Percentiles rank a stretch among this genome's conserved stretches.
Conservation (phyloP, 2,329 filamentous ascomycete genomes). For the Aspergillus tubingensis region DNA sequence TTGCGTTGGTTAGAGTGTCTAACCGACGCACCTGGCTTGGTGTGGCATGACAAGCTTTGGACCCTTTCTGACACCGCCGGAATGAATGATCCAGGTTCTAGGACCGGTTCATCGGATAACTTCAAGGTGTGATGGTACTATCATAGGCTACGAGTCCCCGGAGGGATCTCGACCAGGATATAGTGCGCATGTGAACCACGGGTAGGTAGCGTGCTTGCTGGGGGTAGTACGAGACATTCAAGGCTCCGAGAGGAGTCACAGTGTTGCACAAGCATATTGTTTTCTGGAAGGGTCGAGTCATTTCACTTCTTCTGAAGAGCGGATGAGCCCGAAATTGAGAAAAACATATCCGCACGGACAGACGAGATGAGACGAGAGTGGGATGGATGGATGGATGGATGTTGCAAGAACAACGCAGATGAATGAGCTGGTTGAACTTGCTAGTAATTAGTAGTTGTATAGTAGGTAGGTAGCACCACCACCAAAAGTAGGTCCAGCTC, state of each 20-base stretch:
- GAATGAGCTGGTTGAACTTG: not conserved
- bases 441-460: not conserved
- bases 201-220: not conserved
- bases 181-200: not conserved
- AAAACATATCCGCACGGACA: not conserved
- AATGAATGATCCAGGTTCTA: not conserved
- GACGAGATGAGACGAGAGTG: not conserved
- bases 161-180: not conserved
- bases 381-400: constrained; percentile 1
- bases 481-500: not conserved
- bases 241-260: not conserved
- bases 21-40: not conserved
- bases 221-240: not conserved
- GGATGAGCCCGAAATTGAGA: not conserved
- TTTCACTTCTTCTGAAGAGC: not conserved
- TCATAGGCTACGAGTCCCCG: not conserved
- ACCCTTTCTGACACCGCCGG: constrained; percentile 6
- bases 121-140: not conserved
- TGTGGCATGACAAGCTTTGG: constrained; percentile 1
- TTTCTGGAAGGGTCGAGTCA: not conserved
- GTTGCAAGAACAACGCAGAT: constrained; percentile 15
- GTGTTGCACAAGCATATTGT: not conserved
- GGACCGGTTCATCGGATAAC: not conserved
- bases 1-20: not conserved
- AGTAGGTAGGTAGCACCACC: too few relatives aligned